Evolutionary conservation across 805 yeast genomes (phyloP).

Genomic region (Candida dajiaensis): DNA sequence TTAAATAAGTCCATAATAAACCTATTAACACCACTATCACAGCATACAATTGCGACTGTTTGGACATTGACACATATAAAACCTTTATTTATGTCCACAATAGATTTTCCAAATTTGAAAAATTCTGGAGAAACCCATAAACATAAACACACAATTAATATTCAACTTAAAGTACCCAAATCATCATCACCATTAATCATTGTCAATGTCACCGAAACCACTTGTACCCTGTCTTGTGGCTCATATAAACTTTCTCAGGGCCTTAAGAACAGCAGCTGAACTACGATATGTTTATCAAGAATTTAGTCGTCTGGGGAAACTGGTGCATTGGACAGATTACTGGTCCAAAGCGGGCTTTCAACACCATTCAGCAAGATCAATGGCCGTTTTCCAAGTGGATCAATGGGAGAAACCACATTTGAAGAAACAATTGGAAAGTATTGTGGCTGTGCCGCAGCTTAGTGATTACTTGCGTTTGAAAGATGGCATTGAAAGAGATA

Average conservation of each 20-base stretch:
- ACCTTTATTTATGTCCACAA: too few species aligned
- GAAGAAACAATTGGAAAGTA: not conserved
- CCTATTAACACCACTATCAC: not conserved
- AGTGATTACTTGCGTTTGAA: conserved; percentile 1
- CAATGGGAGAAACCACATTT: not conserved
- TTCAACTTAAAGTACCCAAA: too few species aligned
- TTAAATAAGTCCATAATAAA: not conserved
- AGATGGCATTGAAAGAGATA: not conserved
- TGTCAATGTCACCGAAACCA: not conserved
- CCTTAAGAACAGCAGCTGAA: not conserved
- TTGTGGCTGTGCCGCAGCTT: conserved; percentile 5
- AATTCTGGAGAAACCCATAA: not conserved
- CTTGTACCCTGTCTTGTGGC: conserved; percentile 6
- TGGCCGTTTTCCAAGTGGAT: conserved; percentile 7
- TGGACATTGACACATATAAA: not conserved
- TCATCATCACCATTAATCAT: not conserved
- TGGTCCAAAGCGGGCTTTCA: conserved; percentile 9
- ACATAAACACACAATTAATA: too few species aligned
- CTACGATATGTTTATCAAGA: conserved; percentile 6
- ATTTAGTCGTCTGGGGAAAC: conserved; percentile 5
- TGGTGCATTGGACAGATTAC: conserved; percentile 12
- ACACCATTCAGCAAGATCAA: conserved; percentile 11
- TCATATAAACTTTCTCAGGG: conserved; percentile 6
- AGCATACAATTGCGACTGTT: not conserved
- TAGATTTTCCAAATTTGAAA: too few species aligned